phyloP scores from a whole-genome alignment of 176 grass and related monocot genomes.

The Avena insularis region DNA sequence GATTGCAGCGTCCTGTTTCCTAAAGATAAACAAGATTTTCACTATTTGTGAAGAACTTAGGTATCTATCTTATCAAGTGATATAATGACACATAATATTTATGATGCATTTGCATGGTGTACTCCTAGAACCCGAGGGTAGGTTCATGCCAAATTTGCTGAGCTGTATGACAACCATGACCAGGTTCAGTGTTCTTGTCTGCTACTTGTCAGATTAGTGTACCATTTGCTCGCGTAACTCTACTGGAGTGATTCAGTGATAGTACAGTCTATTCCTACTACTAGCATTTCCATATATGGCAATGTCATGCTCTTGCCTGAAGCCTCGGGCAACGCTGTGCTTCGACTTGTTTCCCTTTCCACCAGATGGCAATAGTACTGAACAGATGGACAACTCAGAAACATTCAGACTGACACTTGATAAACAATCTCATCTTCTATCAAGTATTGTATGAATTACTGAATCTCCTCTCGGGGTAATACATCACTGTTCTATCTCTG shows the following conservation, averaged over 20 bases:
- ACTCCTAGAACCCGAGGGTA: slow-evolving; percentile 12
- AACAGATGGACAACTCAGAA: slow-evolving; percentile 37
- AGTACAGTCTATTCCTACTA: neutral
- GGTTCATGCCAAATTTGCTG: slow-evolving; percentile 20
- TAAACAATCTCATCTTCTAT: neutral
- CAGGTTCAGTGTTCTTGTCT: slow-evolving; percentile 13
- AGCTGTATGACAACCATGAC: slow-evolving; percentile 30
- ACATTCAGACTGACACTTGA: slow-evolving; percentile 12
- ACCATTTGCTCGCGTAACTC: neutral
- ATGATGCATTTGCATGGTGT: neutral
- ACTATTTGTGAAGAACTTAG: slow-evolving; percentile 30
- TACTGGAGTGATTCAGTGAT: slow-evolving; percentile 4
- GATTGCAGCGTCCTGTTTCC: slow-evolving; percentile 16
- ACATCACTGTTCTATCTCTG: slow-evolving; percentile 5
- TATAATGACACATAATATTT: slow-evolving; percentile 26
- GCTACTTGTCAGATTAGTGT: slow-evolving; percentile 4
- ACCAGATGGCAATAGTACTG: slow-evolving; percentile 19
- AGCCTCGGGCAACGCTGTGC: neutral
- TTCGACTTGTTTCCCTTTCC: neutral
- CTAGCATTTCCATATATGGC: slow-evolving; percentile 13
- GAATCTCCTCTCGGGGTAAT: neutral
- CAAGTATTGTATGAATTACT: no score
- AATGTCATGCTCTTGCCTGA: neutral
- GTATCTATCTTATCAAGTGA: slow-evolving; percentile 34
- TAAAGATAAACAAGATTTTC: neutral